phyloP scores from a whole-genome alignment of 768 basidiomycete species.

The Jaapia argillacea region DNA sequence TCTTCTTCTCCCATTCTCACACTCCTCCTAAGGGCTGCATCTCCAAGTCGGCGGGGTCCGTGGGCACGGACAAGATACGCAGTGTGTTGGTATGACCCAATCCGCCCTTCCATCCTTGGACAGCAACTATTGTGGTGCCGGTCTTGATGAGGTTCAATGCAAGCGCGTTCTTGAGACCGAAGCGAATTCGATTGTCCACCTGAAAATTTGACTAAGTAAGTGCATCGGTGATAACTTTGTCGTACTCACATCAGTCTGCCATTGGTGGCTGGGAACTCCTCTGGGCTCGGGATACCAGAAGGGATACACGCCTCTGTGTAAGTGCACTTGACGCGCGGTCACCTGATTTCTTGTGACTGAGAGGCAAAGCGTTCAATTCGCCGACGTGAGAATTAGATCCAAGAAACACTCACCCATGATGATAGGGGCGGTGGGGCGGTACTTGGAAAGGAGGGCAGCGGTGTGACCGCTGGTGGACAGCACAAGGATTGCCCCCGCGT shows the following conservation, averaged over 20 bases:
- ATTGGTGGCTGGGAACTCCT: slow-evolving; percentile 78
- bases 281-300: slow-evolving; percentile 96
- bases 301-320: slow-evolving; percentile 95
- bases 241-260: slow-evolving; percentile 88
- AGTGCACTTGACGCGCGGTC: slow-evolving; percentile 92
- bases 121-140: slow-evolving; percentile 83
- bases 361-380: background rate
- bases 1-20: no score
- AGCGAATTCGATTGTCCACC: slow-evolving; percentile 88
- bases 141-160: slow-evolving; percentile 79
- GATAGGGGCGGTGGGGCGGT: slow-evolving; percentile 88
- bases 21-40: slow-evolving; percentile 50
- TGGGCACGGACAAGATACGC: slow-evolving; percentile 76
- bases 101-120: slow-evolving; percentile 99
- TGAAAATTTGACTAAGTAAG: slow-evolving; percentile 16
- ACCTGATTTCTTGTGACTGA: slow-evolving; percentile 92
- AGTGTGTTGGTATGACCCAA: slow-evolving; percentile 93
- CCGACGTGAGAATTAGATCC: background rate
- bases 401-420: slow-evolving; percentile 62
- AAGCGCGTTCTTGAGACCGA: slow-evolving; percentile 78
- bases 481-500: slow-evolving; percentile 90
- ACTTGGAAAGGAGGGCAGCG: slow-evolving; percentile 93
- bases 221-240: slow-evolving; percentile 2
- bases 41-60: slow-evolving; percentile 69
- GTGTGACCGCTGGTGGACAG: slow-evolving; percentile 96